These are phyloP conservation scores for Corrigiola litoralis DNA, from an alignment of 179 eudicot genomes.

Conservation along the genomic window DNA sequence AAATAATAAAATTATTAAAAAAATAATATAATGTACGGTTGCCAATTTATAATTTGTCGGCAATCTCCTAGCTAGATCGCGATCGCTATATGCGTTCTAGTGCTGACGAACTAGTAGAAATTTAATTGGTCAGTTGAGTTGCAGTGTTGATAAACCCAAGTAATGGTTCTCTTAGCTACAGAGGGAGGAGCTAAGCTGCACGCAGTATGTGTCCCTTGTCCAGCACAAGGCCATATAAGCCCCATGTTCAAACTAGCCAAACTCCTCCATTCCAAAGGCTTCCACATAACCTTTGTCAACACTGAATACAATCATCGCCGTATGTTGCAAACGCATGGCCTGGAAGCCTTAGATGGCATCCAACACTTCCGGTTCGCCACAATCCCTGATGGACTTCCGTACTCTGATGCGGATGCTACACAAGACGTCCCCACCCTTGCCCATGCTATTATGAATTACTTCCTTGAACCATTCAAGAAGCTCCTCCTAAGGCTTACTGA, in stretches of 20 bases:
- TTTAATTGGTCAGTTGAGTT: no score
- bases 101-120: no score
- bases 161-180: no score
- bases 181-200: constrained; percentile 10
- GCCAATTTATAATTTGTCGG: no score
- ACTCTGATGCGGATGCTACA: constrained; percentile 26
- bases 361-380: constrained; percentile 30
- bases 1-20: no score
- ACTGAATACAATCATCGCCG: constrained; percentile 32
- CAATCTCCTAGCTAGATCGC: no score
- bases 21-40: no score
- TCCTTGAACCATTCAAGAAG: constrained; percentile 26
- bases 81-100: no score
- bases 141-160: no score
- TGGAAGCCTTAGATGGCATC: constrained; percentile 16
- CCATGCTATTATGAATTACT: constrained; percentile 19
- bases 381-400: constrained; percentile 37
- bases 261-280: constrained; percentile 33
- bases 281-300: constrained; percentile 38
- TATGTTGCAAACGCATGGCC: constrained; percentile 17
- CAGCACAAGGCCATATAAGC: constrained; percentile 31
- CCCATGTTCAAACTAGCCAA: constrained; percentile 34
- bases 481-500: constrained; percentile 23
- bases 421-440: constrained; percentile 32
- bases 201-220: constrained; percentile 25